These are phyloP conservation scores for Arthrinium phaeospermum DNA, from an alignment of 2,329 filamentous ascomycete species.

Conservation along the genomic window DNA sequence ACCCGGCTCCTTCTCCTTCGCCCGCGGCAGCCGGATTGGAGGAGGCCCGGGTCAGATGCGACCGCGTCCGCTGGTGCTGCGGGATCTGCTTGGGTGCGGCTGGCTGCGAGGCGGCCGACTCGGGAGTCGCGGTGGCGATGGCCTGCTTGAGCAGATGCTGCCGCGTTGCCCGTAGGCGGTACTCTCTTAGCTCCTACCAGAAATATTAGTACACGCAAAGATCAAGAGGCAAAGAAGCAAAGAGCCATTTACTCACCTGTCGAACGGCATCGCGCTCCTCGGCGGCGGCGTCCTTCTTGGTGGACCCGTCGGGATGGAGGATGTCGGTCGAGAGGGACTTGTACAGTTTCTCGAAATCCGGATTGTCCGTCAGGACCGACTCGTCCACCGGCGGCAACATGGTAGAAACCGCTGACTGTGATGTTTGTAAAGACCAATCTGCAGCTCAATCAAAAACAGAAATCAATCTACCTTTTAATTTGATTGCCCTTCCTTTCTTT, in stretches of 20 bases:
- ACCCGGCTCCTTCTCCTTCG: slow-evolving; percentile 17
- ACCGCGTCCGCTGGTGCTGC: slow-evolving; percentile 25
- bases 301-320: slow-evolving; percentile 64
- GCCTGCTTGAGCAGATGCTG: slow-evolving; percentile 57
- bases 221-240: too few species aligned
- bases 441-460: too few species aligned
- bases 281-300: slow-evolving; percentile 54
- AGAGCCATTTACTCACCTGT: slow-evolving; percentile 47
- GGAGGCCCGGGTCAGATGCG: neutral
- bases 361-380: slow-evolving; percentile 59
- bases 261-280: slow-evolving; percentile 56
- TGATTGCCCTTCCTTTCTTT: neutral
- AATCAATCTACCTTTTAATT: neutral
- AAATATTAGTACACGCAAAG: neutral
- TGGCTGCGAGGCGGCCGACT: slow-evolving; percentile 29
- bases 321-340: slow-evolving; percentile 57
- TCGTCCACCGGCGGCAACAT: slow-evolving; percentile 67
- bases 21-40: slow-evolving; percentile 27
- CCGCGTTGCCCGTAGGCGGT: slow-evolving; percentile 55
- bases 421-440: neutral
- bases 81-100: slow-evolving; percentile 29
- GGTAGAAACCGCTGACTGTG: slow-evolving; percentile 15
- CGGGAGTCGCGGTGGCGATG: slow-evolving; percentile 50
- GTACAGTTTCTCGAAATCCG: slow-evolving; percentile 65
- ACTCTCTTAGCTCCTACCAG: slow-evolving; percentile 53